Percentiles rank a stretch among this genome's conserved stretches.
Evolutionary conservation across 805 yeast species (phyloP).

Genomic region (Wickerhamiella domercqiae): DNA sequence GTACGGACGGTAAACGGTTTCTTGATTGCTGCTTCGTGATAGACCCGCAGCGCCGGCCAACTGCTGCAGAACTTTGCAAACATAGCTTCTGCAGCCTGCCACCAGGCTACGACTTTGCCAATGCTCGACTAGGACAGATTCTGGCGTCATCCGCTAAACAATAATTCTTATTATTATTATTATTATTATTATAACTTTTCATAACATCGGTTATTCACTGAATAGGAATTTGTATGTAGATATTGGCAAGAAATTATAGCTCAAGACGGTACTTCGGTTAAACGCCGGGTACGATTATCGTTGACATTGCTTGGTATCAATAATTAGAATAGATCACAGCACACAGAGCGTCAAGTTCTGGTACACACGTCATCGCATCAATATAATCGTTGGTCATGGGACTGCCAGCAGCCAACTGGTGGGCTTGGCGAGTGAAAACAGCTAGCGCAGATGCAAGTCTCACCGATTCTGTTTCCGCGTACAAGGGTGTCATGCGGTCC

Average conservation of each 20-base stretch:
- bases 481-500: constrained; percentile 22
- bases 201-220: not conserved
- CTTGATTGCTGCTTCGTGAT: constrained; percentile 58
- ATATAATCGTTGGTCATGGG: constrained; percentile 30
- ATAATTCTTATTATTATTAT: too few species aligned
- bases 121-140: constrained; percentile 14
- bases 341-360: constrained; percentile 69
- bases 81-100: constrained; percentile 12
- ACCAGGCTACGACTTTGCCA: constrained; percentile 10
- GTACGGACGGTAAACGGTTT: constrained; percentile 52
- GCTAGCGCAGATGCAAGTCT: constrained; percentile 62
- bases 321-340: constrained; percentile 84
- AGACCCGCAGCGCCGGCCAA: constrained; percentile 77
- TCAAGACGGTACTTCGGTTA: too few species aligned
- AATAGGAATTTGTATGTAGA: too few species aligned
- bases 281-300: too few species aligned
- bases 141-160: not conserved
- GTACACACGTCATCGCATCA: constrained; percentile 33
- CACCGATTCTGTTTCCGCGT: constrained; percentile 20
- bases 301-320: too few species aligned
- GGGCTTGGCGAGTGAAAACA: constrained; percentile 49
- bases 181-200: not conserved
- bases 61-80: constrained; percentile 35
- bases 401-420: constrained; percentile 34
- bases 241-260: too few species aligned